phyloP scores from a whole-genome alignment of 2,329 filamentous ascomycete genomes.

The Endocalyx cinctus region DNA sequence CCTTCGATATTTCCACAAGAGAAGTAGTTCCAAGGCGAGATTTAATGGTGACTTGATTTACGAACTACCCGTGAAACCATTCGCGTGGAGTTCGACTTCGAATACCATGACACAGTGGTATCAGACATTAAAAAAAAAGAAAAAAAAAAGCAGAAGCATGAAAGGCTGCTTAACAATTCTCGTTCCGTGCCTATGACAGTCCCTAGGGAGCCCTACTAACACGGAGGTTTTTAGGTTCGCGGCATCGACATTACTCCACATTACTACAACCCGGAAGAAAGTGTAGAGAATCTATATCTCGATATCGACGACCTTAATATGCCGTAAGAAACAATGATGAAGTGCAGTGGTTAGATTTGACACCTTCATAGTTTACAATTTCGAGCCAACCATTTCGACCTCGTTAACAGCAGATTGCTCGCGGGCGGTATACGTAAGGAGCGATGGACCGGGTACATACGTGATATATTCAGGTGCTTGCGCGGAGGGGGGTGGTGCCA shows the following conservation, averaged over 20 bases:
- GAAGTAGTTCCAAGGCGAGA: too few species aligned
- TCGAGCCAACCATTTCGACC: slow-evolving; percentile 66
- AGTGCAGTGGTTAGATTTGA: slow-evolving; percentile 10
- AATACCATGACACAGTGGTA: too few species aligned
- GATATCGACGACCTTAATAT: slow-evolving; percentile 70
- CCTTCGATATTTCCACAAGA: too few species aligned
- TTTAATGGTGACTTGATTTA: too few species aligned
- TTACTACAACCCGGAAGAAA: slow-evolving; percentile 50
- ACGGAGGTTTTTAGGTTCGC: slow-evolving; percentile 48
- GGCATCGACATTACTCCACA: slow-evolving; percentile 69
- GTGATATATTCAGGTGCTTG: slow-evolving; percentile 68
- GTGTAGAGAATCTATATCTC: slow-evolving; percentile 63
- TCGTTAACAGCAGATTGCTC: slow-evolving; percentile 75
- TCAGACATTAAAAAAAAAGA: too few species aligned
- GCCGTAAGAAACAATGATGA: slow-evolving; percentile 36
- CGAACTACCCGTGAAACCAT: too few species aligned
- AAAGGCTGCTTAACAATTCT: too few species aligned
- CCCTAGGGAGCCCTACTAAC: too few species aligned
- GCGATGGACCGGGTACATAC: slow-evolving; percentile 72
- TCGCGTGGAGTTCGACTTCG: too few species aligned
- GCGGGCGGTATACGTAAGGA: slow-evolving; percentile 65
- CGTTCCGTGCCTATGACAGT: too few species aligned
- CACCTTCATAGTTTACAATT: slow-evolving; percentile 39
- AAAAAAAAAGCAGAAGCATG: too few species aligned
- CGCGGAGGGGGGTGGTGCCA: slow-evolving; percentile 80